Base-by-base conservation (phyloP, 2,329 filamentous ascomycete species). In the Aspergillus viridinutans region DNA sequence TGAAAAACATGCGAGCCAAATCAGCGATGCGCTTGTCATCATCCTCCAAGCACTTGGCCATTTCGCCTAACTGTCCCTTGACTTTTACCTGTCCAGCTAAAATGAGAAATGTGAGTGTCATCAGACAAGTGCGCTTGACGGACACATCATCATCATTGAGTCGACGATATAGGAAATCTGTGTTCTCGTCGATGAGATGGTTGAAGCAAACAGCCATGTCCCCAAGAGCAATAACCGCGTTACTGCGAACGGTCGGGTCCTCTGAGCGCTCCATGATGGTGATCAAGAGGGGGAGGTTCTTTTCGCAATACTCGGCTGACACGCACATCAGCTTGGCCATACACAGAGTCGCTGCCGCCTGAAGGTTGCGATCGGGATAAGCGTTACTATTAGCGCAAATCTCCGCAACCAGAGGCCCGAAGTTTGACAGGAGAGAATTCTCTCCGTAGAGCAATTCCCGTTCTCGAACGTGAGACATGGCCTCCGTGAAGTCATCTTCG, bases 121-220 rank as follows among this genome's bases (percentile, higher is more conserved):
- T 99, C 23, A 99, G 82, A 74, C 94, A 99, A 0, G 95, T 99
- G 10, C 94, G 87, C 81, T 97, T 99, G 60, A 99, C 94, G 2
- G 89, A 93, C 23, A 86, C 85, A 66, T 97, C 92, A 17, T 84
- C 80, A 69, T 99, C 95, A 17, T 94, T 95, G 7, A 99, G 83
- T 20, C 95, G 87, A 21, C 94, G 88, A 76, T 99, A 99, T 45
- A 99, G 76, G 79, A 97, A 99, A 72, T 99, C 94, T 0, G 94
- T 99, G 74, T 99, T 97, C 76, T 99, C 95, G 70, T 99, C 95
- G 65, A 99, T 97, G 51, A 99, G 84, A 70, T 99, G 94, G 71
- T 99, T 99, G 83, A 99, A 99, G 82, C 92, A 97, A 23, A 99
- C 94, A 0, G 95, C 95, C 94, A 99, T 99, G 71, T 99, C 94